These are phyloP conservation scores for Rhododendron ovatum DNA, from an alignment of 148 eudicot species.

Conservation along the genomic window DNA sequence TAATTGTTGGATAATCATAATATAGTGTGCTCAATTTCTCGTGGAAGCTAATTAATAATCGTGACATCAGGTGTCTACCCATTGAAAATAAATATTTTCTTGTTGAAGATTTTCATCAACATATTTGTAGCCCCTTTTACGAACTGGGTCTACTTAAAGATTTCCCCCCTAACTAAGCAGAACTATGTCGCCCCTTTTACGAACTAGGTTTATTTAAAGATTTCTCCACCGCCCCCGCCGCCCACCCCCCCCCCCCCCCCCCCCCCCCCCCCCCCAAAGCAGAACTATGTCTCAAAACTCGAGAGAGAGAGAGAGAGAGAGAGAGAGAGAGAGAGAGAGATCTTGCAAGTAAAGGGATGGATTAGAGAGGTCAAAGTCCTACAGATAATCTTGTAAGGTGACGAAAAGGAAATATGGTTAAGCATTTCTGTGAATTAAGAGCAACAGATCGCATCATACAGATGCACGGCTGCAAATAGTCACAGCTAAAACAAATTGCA, in stretches of 20 bases:
- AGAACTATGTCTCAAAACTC: no score
- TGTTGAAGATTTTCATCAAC: background rate
- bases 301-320: no score
- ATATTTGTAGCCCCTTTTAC: no score
- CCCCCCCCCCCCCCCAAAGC: no score
- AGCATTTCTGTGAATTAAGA: background rate
- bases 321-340: no score
- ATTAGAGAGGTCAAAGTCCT: no score
- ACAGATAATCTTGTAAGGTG: background rate
- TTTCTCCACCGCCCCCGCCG: no score
- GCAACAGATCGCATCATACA: background rate
- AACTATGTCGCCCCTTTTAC: no score
- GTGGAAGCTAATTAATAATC: background rate
- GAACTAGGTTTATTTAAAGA: no score
- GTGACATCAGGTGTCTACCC: background rate
- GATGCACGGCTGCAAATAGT: background rate
- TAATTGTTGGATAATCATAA: background rate
- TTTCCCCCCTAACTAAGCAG: no score
- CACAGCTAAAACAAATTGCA: background rate
- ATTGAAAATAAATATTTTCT: background rate
- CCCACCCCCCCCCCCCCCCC: no score
- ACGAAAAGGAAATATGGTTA: background rate
- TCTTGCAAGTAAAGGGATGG: background rate
- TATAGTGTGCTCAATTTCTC: background rate
- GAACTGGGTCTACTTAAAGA: no score